Percentiles rank a stretch among this genome's conserved stretches.
Evolutionary conservation across 805 yeast species (phyloP).

Genomic region (Hanseniaspora guilliermondii): DNA sequence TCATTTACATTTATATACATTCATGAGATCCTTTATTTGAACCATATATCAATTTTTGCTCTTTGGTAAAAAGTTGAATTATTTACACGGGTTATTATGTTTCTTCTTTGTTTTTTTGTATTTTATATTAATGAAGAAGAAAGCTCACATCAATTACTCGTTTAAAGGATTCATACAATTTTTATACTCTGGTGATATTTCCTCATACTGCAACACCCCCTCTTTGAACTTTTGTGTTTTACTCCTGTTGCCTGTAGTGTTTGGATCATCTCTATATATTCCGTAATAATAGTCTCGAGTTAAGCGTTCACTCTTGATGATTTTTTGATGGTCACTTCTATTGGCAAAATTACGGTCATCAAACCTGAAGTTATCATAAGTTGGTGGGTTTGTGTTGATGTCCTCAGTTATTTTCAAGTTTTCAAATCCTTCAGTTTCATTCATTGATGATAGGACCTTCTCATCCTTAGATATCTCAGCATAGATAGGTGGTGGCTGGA

Average conservation of each 20-base stretch:
- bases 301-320: neutral
- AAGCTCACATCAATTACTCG: neutral
- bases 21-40: slow-evolving; percentile 9
- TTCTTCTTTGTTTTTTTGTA: neutral
- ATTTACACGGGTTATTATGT: slow-evolving; percentile 8
- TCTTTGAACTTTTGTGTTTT: neutral
- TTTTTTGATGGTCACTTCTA: slow-evolving; percentile 1
- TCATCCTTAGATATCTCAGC: slow-evolving; percentile 20
- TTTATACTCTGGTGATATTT: neutral
- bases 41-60: neutral
- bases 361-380: neutral
- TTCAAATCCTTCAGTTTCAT: neutral
- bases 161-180: slow-evolving; percentile 12
- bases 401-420: neutral
- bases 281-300: neutral
- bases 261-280: neutral
- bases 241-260: neutral
- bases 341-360: slow-evolving; percentile 1
- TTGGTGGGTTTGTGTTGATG: neutral
- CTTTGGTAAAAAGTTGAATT: neutral
- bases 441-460: neutral
- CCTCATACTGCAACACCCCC: neutral
- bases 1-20: neutral
- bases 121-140: neutral
- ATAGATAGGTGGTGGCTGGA: slow-evolving; percentile 18